Conservation (phyloP, 163 green algal species). For the Scenedesmus sp. region DNA sequence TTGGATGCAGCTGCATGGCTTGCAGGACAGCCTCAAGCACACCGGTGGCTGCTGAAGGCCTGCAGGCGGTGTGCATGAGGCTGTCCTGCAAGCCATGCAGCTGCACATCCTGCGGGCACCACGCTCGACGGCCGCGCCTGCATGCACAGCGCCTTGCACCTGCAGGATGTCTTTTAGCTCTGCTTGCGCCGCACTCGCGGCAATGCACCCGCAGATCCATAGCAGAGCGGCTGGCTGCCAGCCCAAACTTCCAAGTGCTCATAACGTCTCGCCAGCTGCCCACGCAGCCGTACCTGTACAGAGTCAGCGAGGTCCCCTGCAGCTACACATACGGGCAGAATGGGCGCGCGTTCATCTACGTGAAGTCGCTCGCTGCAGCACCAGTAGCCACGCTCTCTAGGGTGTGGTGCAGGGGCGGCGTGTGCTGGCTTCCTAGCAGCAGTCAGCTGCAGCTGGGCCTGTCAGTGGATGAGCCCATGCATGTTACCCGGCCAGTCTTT, state of each 20-base stretch:
- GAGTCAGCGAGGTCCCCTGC: conserved; percentile 42
- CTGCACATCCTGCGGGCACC: neutral
- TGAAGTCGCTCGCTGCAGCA: neutral
- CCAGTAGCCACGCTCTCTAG: conserved; percentile 25
- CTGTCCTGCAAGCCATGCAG: neutral
- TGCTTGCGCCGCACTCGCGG: neutral
- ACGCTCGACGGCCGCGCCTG: neutral
- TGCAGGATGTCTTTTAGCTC: no score
- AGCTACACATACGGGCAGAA: conserved; percentile 9
- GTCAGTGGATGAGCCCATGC: conserved; percentile 37
- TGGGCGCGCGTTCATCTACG: conserved; percentile 39
- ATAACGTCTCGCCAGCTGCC: conserved; percentile 64
- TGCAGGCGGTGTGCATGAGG: neutral
- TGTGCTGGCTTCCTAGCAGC: conserved; percentile 33
- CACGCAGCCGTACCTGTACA: conserved; percentile 57
- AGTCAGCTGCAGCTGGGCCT: conserved; percentile 29
- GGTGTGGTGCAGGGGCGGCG: conserved; percentile 38
- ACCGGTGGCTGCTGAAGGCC: neutral
- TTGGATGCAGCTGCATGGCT: no score
- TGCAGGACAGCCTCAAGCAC: neutral
- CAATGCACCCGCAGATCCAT: conserved; percentile 45
- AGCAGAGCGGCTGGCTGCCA: conserved; percentile 56
- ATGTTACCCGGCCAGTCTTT: neutral
- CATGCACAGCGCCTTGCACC: neutral
- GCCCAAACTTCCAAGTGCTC: conserved; percentile 63